Conservation (phyloP, 176 grass and related monocot species). For the Zea mays region DNA sequence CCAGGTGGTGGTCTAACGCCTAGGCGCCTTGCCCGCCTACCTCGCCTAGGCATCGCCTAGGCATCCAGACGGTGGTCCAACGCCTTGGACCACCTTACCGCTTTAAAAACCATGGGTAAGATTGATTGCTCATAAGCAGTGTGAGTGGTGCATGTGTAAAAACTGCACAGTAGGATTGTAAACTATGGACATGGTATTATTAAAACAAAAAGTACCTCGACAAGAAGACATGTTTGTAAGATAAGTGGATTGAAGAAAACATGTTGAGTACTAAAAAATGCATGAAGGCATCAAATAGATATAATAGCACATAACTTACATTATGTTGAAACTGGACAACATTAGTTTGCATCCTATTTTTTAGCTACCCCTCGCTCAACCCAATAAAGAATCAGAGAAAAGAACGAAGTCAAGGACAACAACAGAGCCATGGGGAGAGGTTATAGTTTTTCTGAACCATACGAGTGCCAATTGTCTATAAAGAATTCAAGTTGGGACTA, state of each 20-base stretch:
- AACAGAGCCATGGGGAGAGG: neutral
- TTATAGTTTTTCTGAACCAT: neutral
- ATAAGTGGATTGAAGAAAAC: constrained; percentile 10
- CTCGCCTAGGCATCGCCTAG: too few species aligned
- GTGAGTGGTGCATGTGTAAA: too few species aligned
- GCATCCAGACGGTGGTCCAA: too few species aligned
- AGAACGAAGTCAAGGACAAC: neutral
- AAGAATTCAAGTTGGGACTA: neutral
- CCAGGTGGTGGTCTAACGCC: too few species aligned
- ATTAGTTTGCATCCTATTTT: neutral
- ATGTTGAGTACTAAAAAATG: neutral
- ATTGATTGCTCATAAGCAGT: neutral
- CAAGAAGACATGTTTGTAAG: neutral
- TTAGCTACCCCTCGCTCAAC: neutral
- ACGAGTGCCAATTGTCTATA: too few species aligned
- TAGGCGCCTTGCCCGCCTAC: too few species aligned
- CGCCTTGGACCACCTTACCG: too few species aligned
- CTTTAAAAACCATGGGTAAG: neutral
- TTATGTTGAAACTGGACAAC: neutral
- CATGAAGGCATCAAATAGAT: constrained; percentile 3
- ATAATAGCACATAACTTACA: neutral
- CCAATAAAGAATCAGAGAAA: neutral
- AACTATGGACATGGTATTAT: neutral
- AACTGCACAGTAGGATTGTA: neutral
- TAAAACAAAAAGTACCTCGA: neutral